phyloP scores from a whole-genome alignment of 2,329 filamentous ascomycete species.

The Xylaria digitata region DNA sequence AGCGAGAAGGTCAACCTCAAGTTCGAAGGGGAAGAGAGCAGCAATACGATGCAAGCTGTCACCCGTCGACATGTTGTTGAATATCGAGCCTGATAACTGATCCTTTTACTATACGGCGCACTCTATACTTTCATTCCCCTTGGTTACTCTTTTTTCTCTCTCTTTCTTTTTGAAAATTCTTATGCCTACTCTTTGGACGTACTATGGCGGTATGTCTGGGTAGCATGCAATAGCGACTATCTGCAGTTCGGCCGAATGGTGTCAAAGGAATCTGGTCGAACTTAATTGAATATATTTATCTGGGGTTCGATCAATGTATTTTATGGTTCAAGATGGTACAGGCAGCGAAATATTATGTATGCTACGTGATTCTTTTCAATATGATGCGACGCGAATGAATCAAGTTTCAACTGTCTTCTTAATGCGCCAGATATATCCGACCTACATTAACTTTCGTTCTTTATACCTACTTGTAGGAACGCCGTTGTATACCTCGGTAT shows the following conservation, averaged over 20 bases:
- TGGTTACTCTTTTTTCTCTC: background rate
- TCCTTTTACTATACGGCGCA: background rate
- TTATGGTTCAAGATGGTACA: too few species aligned
- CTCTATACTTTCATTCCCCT: background rate
- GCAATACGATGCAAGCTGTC: conserved; percentile 78
- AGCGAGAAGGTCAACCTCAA: conserved; percentile 71
- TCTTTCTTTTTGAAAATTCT: too few species aligned
- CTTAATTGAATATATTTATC: too few species aligned
- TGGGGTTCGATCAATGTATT: too few species aligned
- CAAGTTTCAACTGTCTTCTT: too few species aligned
- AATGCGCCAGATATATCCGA: too few species aligned
- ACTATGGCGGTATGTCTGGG: conserved; percentile 1
- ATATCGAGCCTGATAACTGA: conserved; percentile 60
- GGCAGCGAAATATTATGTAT: too few species aligned
- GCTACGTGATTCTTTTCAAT: too few species aligned
- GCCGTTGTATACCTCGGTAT: too few species aligned
- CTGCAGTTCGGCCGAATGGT: conserved; percentile 12
- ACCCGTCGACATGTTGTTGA: conserved; percentile 82
- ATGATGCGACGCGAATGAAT: too few species aligned
- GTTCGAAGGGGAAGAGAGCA: conserved; percentile 83
- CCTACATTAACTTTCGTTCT: too few species aligned
- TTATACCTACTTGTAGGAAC: too few species aligned
- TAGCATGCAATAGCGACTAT: background rate
- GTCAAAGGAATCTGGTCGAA: conserved; percentile 11
- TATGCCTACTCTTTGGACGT: background rate